Base-by-base conservation (phyloP, 768 basidiomycete genomes). In the Hygrophorus russula region DNA sequence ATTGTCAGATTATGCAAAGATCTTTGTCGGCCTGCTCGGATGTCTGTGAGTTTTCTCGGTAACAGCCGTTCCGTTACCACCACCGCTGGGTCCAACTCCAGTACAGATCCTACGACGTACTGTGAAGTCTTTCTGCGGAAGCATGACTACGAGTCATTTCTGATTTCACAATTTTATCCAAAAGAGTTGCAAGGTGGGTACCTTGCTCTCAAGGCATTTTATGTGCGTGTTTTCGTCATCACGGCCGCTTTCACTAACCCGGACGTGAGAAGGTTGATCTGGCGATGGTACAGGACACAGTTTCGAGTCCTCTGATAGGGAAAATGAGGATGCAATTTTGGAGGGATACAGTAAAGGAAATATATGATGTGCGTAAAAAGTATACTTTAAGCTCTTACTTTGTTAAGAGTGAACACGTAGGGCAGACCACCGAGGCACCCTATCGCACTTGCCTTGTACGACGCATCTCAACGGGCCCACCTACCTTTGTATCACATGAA, bases 251-350 rank as follows among this genome's bases (percentile, higher is more conserved):
- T n/a, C 14, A 20, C 12, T 36, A 34, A 18, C 29, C 40, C 9
- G 29, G 20, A 33, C 34, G n/a, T 42, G 42, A 46, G 15, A 56
- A 88, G 82, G 74, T 84, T 42, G 88, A 91, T 57, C 61, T 90
- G 42, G 80, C 87, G 8, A 82, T 67, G 56, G 62, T 88, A 13
- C 83, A 80, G 58, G 89, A 92, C 48, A 66, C 70, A 31, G 82
- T 86, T 11, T 84, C 85, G 13, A 82, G 81, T 46, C 56, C 74
- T 29, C 67, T 73, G 31, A 76, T 91, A 44, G 88, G 86, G n/a
- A 76, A 78, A 57, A 85, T 89, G 72, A 71, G 85, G 50, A 74
- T 88, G 67, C 80, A 89, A 56, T 91, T 90, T 57, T 92, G 88
- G 88, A 74, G 77, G 52, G 86, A 92, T 55, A 78, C 83, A 10